Conservation (phyloP, 768 basidiomycete species). For the Podaxis sp. region DNA sequence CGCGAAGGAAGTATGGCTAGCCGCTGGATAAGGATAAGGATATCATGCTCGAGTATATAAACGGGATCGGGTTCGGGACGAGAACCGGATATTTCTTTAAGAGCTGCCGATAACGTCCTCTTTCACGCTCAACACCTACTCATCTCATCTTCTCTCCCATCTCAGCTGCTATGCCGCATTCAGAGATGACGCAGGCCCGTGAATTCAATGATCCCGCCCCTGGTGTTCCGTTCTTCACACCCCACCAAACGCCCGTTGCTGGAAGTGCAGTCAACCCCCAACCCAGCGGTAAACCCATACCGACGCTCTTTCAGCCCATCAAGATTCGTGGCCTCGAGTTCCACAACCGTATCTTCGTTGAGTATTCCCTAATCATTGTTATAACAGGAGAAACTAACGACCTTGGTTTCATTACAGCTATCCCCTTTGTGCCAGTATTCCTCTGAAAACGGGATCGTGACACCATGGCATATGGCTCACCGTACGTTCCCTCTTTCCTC, state of each 20-base stretch:
- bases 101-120: neutral
- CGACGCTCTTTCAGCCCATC: conserved; percentile 50
- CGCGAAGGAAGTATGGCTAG: neutral
- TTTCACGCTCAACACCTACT: neutral
- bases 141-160: neutral
- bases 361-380: conserved; percentile 18
- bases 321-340: conserved; percentile 53
- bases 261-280: conserved; percentile 45
- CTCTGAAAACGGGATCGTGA: conserved; percentile 48
- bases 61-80: neutral
- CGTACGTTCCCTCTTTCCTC: conserved; percentile 44
- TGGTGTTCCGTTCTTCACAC: conserved; percentile 45
- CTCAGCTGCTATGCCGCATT: neutral
- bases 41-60: neutral
- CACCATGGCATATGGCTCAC: conserved; percentile 61
- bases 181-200: neutral
- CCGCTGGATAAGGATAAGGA: too few species aligned
- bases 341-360: conserved; percentile 56
- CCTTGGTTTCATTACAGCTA: conserved; percentile 27
- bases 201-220: conserved; percentile 38
- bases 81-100: neutral
- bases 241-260: conserved; percentile 41
- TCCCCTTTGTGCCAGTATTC: conserved; percentile 66
- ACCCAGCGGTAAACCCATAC: conserved; percentile 35
- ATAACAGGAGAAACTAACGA: neutral